phyloP scores from a whole-genome alignment of 441 rosid genomes.

The Erysimum cheiri region DNA sequence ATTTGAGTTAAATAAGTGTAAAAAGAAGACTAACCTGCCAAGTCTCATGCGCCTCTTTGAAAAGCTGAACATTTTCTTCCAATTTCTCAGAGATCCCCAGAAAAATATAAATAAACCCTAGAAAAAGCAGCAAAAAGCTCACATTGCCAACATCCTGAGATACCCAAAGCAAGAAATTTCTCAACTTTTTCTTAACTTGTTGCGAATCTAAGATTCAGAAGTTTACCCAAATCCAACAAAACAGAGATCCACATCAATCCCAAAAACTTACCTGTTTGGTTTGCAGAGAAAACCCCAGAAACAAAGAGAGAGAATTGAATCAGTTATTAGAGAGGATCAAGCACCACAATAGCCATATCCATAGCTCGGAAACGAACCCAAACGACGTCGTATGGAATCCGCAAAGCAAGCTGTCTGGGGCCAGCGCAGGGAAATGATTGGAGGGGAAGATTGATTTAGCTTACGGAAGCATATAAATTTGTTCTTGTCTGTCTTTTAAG shows the following conservation, averaged over 20 bases:
- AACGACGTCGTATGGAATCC: constrained; percentile 33
- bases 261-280: constrained; percentile 27
- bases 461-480: constrained; percentile 13
- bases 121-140: constrained; percentile 32
- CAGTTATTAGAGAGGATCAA: constrained; percentile 1
- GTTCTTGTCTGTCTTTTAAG: constrained; percentile 10
- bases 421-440: constrained; percentile 32
- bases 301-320: too few relatives aligned
- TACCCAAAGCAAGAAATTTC: constrained; percentile 21
- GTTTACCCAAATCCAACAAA: constrained; percentile 13
- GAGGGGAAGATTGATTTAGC: constrained; percentile 24
- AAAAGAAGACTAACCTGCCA: constrained; percentile 69
- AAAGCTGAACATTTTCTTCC: constrained; percentile 73
- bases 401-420: constrained; percentile 27
- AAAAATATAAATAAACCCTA: constrained; percentile 45
- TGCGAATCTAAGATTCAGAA: constrained; percentile 32
- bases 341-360: constrained; percentile 37
- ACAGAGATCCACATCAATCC: constrained; percentile 29
- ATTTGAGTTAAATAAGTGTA: constrained; percentile 6
- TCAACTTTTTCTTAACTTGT: neutral
- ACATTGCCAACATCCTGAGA: constrained; percentile 45
- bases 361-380: constrained; percentile 20
- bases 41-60: constrained; percentile 89
- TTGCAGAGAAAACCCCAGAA: constrained; percentile 4
- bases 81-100: constrained; percentile 26